Evolutionary conservation across 805 yeast species (phyloP), one percentile per base, ranked within the genome.

Genomic region (Metschnikowia colocasiae): DNA sequence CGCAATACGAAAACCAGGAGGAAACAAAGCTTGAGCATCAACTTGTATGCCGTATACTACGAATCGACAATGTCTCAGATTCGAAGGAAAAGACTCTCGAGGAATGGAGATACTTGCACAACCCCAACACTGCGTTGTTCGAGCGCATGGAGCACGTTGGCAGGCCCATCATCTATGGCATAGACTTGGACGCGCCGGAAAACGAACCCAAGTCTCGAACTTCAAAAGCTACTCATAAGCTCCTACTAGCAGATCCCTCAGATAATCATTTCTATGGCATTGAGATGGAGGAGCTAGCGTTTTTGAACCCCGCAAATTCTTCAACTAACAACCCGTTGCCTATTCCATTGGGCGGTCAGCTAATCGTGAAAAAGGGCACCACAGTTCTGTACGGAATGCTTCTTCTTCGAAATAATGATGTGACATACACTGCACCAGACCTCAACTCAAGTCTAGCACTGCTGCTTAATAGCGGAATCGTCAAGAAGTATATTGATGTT

Each of bases 81-180:
- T 79, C 89, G 0, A 65, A 68, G 18, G 59, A 78, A 18, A 62
- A 69, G n/a, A 81, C 79, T 52, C 57, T 82, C 3, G 92, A 85
- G 51, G 76, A 73, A 5, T 67, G 85, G 62, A 66, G 65, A 19
- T 74, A 74, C 29, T 62, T 67, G 43, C 64, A 76, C n/a, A 82
- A 84, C 55, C 80, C 82, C 1, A 80, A 78, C 51, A 73, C 70
- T n/a, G 82, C 78, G 2, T 78, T 78, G 13, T 81, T 79, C 2
- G 92, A 84, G 61, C 63, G 83, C 22, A 61, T 83, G 41, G 54
- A 57, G 48, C 59, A 60, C 35, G 64, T 81, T 13, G 74, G 80
- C 26, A 64, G 80, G 18, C 76, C 79, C 25, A 75, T 83, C 2
- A 67, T 55, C 18, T 55, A 55, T 33, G 57, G 57, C 9, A 31